These are phyloP conservation scores for Populus davidiana DNA, from an alignment of 345 rosid genomes.

Conservation along the genomic window DNA sequence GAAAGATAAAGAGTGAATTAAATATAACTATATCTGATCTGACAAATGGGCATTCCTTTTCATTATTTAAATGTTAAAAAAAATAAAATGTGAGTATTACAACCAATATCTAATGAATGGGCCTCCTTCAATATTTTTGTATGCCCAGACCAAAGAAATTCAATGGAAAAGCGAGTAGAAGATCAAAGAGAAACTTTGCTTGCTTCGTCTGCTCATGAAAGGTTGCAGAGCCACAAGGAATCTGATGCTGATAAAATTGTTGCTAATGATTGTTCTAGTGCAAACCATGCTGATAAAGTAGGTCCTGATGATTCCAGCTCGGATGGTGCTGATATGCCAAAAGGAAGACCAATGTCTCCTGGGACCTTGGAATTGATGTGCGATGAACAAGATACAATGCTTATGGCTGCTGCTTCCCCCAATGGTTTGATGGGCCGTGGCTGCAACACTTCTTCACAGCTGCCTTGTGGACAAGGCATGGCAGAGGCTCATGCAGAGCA, in stretches of 20 bases:
- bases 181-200: constrained; percentile 46
- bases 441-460: constrained; percentile 47
- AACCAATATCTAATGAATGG: not conserved
- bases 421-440: constrained; percentile 48
- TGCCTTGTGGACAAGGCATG: constrained; percentile 51
- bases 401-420: constrained; percentile 66
- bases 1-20: not conserved
- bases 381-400: constrained; percentile 87
- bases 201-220: constrained; percentile 58
- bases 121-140: constrained; percentile 6
- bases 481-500: constrained; percentile 73
- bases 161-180: constrained; percentile 44
- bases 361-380: constrained; percentile 99
- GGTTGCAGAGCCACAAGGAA: constrained; percentile 45
- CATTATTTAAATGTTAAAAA: not conserved
- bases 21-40: not conserved
- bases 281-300: constrained; percentile 49
- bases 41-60: not conserved
- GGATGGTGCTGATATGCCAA: constrained; percentile 56
- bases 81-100: not conserved
- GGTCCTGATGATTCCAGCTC: constrained; percentile 45
- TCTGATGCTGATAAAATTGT: constrained; percentile 39
- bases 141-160: constrained; percentile 50
- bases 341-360: constrained; percentile 87
- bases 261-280: constrained; percentile 54